Conservation (phyloP, 2,329 filamentous ascomycete genomes). For the Ilyonectria mors-panacis region DNA sequence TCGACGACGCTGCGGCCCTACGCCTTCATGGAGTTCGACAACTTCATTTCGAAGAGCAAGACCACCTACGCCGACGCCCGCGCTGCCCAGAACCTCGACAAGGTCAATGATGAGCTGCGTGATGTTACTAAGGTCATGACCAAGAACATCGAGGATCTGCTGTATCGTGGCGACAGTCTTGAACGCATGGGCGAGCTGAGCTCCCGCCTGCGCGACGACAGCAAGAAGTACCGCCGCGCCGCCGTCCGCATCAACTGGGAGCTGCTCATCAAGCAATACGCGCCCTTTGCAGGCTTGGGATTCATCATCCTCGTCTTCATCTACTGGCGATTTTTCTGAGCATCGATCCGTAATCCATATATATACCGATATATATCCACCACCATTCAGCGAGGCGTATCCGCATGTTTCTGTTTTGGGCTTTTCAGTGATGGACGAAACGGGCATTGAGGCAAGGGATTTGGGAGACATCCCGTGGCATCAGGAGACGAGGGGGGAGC, state of each 20-base stretch:
- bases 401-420: slow-evolving; percentile 23
- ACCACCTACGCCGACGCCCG: slow-evolving; percentile 94
- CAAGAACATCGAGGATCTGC: slow-evolving; percentile 98
- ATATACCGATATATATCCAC: slow-evolving; percentile 33
- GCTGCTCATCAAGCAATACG: slow-evolving; percentile 95
- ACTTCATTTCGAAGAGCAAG: slow-evolving; percentile 93
- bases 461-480: slow-evolving; percentile 15
- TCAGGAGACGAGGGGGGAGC: slow-evolving; percentile 8
- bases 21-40: slow-evolving; percentile 98
- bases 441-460: slow-evolving; percentile 9
- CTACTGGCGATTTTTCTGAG: slow-evolving; percentile 92
- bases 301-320: slow-evolving; percentile 89
- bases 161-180: slow-evolving; percentile 94
- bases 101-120: slow-evolving; percentile 95
- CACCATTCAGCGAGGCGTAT: slow-evolving; percentile 37
- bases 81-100: slow-evolving; percentile 92
- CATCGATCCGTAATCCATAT: slow-evolving; percentile 14
- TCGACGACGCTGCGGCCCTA: slow-evolving; percentile 86
- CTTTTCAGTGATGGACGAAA: slow-evolving; percentile 21
- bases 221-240: slow-evolving; percentile 92
- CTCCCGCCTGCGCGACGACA: slow-evolving; percentile 88
- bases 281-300: slow-evolving; percentile 85
- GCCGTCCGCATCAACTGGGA: slow-evolving; percentile 99
- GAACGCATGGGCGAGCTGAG: slow-evolving; percentile 98
- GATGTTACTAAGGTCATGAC: slow-evolving; percentile 99